These are phyloP conservation scores for Telopea speciosissima DNA, from an alignment of 177 flowering plant species.

Conservation along the genomic window DNA sequence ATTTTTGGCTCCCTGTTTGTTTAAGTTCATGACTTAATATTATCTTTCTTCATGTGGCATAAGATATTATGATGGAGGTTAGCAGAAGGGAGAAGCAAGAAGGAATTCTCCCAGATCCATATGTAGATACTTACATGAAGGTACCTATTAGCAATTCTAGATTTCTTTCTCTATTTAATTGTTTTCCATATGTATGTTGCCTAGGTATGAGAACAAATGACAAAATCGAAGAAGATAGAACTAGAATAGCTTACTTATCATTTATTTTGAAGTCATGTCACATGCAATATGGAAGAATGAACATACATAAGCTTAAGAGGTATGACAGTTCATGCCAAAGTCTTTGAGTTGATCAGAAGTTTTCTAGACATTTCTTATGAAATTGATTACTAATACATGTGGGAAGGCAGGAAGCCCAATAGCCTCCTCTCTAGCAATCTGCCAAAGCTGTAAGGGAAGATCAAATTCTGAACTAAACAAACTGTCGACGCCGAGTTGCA, in stretches of 20 bases:
- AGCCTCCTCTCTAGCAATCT: too few species aligned
- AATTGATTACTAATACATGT: too few species aligned
- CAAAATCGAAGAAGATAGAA: neutral
- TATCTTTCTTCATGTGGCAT: neutral
- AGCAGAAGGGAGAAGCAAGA: slow-evolving; percentile 35
- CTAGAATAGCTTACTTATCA: too few species aligned
- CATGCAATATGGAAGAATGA: too few species aligned
- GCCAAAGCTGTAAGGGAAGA: too few species aligned
- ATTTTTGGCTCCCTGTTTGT: neutral
- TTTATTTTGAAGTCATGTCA: neutral
- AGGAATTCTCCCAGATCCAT: slow-evolving; percentile 32
- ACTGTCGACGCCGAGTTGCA: too few species aligned
- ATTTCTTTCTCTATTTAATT: neutral
- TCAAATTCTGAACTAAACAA: too few species aligned
- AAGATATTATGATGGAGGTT: slow-evolving; percentile 33
- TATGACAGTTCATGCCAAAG: neutral
- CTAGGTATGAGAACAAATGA: neutral
- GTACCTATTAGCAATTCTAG: slow-evolving; percentile 9
- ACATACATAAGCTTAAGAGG: neutral
- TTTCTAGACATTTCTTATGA: too few species aligned
- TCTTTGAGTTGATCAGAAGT: too few species aligned
- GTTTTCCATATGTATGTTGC: neutral
- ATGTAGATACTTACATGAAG: slow-evolving; percentile 36
- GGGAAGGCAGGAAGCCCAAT: too few species aligned
- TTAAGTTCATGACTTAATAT: neutral